Conservation (phyloP, 2,329 filamentous ascomycete species). For the Dothidotthia symphoricarpi region DNA sequence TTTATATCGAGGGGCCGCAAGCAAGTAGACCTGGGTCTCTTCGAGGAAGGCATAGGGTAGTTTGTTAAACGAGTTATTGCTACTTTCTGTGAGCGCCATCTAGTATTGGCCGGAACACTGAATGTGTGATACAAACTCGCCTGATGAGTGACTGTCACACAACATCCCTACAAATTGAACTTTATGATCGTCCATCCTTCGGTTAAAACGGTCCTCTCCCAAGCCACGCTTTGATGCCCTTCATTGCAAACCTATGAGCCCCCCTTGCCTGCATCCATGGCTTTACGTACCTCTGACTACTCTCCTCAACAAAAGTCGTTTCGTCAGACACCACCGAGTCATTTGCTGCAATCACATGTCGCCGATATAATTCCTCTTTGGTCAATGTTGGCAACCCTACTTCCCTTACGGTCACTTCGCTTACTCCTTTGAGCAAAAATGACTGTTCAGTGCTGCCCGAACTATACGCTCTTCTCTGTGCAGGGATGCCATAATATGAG, state of each 20-base stretch:
- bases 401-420: slow-evolving; percentile 9
- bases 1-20: too few species aligned
- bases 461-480: slow-evolving; percentile 51
- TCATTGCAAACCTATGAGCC: slow-evolving; percentile 23
- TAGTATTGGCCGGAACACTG: too few species aligned
- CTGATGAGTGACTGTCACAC: too few species aligned
- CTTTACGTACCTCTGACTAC: slow-evolving; percentile 6
- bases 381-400: slow-evolving; percentile 6
- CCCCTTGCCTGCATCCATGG: slow-evolving; percentile 3
- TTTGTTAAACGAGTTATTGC: too few species aligned
- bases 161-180: too few species aligned
- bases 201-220: slow-evolving; percentile 27
- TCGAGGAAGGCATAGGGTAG: too few species aligned
- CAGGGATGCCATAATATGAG: slow-evolving; percentile 51
- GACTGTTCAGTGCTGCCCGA: slow-evolving; percentile 58
- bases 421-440: slow-evolving; percentile 55
- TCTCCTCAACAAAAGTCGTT: slow-evolving; percentile 35
- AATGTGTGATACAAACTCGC: too few species aligned
- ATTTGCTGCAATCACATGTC: slow-evolving; percentile 58
- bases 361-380: slow-evolving; percentile 53
- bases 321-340: slow-evolving; percentile 53
- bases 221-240: slow-evolving; percentile 26
- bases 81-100: too few species aligned
- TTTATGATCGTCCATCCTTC: not conserved
- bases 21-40: too few species aligned